Percentiles rank a stretch among this genome's conserved stretches.
Evolutionary conservation across 805 yeast genomes (phyloP).

Genomic region (Metschnikowia kofuensis): DNA sequence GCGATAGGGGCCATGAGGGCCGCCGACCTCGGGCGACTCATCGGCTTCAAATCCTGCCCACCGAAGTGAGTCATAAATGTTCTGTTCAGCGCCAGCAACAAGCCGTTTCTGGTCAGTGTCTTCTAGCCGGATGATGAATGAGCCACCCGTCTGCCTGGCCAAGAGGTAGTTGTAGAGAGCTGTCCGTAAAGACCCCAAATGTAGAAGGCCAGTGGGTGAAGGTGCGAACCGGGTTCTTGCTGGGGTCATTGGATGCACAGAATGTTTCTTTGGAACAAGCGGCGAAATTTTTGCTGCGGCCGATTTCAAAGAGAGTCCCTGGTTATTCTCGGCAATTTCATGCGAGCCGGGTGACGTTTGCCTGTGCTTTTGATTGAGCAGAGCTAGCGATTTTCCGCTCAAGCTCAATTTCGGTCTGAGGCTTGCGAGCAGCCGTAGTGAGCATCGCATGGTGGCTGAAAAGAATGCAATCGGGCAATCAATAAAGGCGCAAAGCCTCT

Average conservation of each 20-base stretch:
- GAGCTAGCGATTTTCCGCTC: conserved; percentile 1
- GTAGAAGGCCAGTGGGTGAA: conserved; percentile 95
- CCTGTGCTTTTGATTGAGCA: neutral
- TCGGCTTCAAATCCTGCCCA: conserved; percentile 80
- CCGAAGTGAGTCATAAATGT: conserved; percentile 66
- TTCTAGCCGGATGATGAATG: conserved; percentile 78
- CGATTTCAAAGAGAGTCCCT: neutral
- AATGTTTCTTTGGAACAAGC: conserved; percentile 1
- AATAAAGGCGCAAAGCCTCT: too few species aligned
- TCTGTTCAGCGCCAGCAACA: conserved; percentile 78
- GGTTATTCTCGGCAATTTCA: neutral
- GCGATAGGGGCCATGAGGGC: conserved; percentile 68
- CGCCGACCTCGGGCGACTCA: conserved; percentile 72
- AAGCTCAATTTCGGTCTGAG: conserved; percentile 9
- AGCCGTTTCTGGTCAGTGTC: conserved; percentile 87
- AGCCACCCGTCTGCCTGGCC: conserved; percentile 78
- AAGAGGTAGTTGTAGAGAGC: conserved; percentile 85
- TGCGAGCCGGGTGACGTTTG: neutral
- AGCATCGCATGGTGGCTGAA: conserved; percentile 3
- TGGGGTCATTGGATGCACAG: conserved; percentile 47
- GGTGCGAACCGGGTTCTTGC: conserved; percentile 95
- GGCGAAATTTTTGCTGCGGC: neutral
- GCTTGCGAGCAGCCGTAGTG: conserved; percentile 13
- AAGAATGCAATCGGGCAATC: neutral
- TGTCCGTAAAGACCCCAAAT: conserved; percentile 89